phyloP scores from a whole-genome alignment of 768 basidiomycete species.

The Mycena venus region DNA sequence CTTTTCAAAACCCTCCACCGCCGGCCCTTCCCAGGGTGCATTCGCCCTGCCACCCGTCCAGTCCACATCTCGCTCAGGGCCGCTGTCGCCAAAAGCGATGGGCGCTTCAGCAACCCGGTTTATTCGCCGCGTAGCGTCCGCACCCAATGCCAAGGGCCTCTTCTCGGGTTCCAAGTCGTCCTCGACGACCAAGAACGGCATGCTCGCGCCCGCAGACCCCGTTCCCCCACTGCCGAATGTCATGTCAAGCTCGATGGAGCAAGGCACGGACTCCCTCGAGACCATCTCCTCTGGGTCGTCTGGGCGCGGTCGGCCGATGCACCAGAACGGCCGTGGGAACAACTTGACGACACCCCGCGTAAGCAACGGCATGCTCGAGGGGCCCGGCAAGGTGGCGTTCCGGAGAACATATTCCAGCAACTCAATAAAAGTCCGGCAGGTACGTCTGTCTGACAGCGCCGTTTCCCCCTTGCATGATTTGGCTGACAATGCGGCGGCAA shows the following conservation, averaged over 20 bases:
- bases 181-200: conserved; percentile 79
- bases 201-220: conserved; percentile 78
- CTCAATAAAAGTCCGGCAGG: conserved; percentile 94
- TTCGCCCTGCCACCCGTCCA: conserved; percentile 57
- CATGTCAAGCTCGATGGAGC: conserved; percentile 63
- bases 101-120: conserved; percentile 87
- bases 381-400: conserved; percentile 80
- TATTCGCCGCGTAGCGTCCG: conserved; percentile 95
- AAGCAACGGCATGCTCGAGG: conserved; percentile 59
- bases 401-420: conserved; percentile 97
- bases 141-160: conserved; percentile 95
- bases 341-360: conserved; percentile 56
- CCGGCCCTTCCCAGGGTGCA: conserved; percentile 60
- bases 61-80: conserved; percentile 63
- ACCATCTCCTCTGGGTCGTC: conserved; percentile 85
- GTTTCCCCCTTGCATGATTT: conserved; percentile 25
- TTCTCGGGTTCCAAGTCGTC: conserved; percentile 75
- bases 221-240: conserved; percentile 69
- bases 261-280: conserved; percentile 80
- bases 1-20: conserved; percentile 53
- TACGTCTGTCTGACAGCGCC: conserved; percentile 48
- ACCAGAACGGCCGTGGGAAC: conserved; percentile 56
- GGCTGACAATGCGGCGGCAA: conserved; percentile 2
- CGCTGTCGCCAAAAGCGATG: conserved; percentile 77
- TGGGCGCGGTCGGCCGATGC: conserved; percentile 62